Percentiles rank a stretch among this genome's conserved stretches.
Evolutionary conservation across 805 yeast species (phyloP).

Genomic region (Gaillardinia entomophila): DNA sequence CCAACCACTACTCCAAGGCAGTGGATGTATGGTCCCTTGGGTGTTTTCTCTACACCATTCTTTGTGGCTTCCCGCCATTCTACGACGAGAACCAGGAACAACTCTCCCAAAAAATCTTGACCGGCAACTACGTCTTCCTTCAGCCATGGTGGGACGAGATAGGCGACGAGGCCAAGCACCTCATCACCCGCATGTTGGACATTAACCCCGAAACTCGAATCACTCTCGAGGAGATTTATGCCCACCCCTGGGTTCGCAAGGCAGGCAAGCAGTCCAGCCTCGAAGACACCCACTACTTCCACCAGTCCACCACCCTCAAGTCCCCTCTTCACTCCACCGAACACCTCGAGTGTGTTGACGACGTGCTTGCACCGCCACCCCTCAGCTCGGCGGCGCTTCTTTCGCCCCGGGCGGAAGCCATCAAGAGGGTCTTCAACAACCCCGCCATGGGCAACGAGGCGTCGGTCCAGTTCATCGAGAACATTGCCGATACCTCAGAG

Average conservation of each 20-base stretch:
- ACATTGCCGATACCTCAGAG: conserved; percentile 9
- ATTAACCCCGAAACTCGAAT: conserved; percentile 67
- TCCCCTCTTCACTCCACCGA: conserved; percentile 3
- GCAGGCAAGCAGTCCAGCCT: background rate
- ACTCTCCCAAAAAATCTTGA: conserved; percentile 61
- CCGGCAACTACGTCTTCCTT: conserved; percentile 68
- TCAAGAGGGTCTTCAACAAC: conserved; percentile 36
- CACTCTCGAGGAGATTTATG: conserved; percentile 58
- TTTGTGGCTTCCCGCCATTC: conserved; percentile 73
- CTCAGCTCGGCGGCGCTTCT: conserved; percentile 8
- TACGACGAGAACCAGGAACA: conserved; percentile 63
- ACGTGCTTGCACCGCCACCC: conserved; percentile 5
- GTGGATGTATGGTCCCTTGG: conserved; percentile 76
- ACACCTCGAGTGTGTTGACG: conserved; percentile 7
- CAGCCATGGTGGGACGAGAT: conserved; percentile 91
- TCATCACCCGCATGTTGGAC: conserved; percentile 60
- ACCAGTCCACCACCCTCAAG: background rate
- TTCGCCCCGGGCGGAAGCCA: conserved; percentile 35
- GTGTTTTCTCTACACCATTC: conserved; percentile 60
- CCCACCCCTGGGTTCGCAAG: conserved; percentile 66
- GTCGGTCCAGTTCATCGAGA: conserved; percentile 20
- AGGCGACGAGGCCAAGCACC: conserved; percentile 60
- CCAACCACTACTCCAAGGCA: conserved; percentile 55
- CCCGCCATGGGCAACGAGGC: conserved; percentile 32
- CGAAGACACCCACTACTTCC: conserved; percentile 2